These are phyloP conservation scores for Fusarium cyanostomum DNA, from an alignment of 2,329 filamentous ascomycete genomes.

Conservation along the genomic window DNA sequence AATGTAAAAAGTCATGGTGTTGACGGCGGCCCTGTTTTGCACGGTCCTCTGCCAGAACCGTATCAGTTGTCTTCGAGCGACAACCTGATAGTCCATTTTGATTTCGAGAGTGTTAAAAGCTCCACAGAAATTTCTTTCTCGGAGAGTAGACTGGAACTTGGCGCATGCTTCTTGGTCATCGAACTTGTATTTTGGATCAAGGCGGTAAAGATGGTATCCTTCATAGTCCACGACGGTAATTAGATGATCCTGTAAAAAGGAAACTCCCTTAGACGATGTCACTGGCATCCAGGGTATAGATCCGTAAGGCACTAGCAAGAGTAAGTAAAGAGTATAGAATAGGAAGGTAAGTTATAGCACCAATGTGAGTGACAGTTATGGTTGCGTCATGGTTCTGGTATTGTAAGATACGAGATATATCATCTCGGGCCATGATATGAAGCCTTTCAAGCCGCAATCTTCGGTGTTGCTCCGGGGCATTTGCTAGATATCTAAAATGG, in stretches of 20 bases:
- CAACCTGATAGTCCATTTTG: background rate
- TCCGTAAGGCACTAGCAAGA: background rate
- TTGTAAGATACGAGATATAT: slow-evolving; percentile 15
- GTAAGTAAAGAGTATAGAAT: background rate
- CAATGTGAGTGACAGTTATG: slow-evolving; percentile 13
- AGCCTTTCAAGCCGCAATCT: slow-evolving; percentile 4
- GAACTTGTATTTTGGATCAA: slow-evolving; percentile 11
- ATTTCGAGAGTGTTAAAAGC: slow-evolving; percentile 2
- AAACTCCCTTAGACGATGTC: background rate
- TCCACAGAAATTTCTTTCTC: slow-evolving; percentile 3
- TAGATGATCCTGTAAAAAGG: background rate
- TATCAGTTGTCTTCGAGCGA: slow-evolving; percentile 5
- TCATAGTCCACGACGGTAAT: slow-evolving; percentile 9
- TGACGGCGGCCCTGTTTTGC: background rate
- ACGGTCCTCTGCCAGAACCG: slow-evolving; percentile 2
- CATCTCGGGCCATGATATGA: slow-evolving; percentile 20
- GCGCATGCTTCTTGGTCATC: slow-evolving; percentile 1
- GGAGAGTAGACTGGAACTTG: slow-evolving; percentile 2
- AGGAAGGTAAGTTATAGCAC: background rate
- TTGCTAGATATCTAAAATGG: background rate
- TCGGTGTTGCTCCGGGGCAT: background rate
- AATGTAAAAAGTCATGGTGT: background rate
- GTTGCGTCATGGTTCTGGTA: slow-evolving; percentile 14
- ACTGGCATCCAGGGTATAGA: slow-evolving; percentile 7
- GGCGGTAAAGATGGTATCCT: slow-evolving; percentile 8